Evolutionary conservation across 2,329 filamentous ascomycete genomes (phyloP).

Genomic region (Canariomyces notabilis): DNA sequence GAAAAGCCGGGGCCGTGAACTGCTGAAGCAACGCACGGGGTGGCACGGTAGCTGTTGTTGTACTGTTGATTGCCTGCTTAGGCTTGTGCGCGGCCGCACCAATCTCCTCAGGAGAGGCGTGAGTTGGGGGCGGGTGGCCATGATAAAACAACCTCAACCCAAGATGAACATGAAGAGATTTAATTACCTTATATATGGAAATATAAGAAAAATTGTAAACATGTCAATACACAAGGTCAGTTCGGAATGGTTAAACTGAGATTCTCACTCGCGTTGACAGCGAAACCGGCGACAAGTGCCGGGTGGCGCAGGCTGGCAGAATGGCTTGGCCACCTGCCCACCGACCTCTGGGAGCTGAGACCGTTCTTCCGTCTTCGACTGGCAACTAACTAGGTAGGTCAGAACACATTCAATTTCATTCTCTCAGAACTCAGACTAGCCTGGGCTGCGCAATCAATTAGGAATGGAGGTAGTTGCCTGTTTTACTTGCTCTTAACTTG

Average conservation of each 20-base stretch:
- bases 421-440: too few species aligned
- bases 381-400: too few species aligned
- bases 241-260: not conserved
- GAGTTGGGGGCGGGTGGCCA: slow-evolving; percentile 22
- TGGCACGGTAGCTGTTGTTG: slow-evolving; percentile 13
- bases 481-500: too few species aligned
- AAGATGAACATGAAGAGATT: too few species aligned
- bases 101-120: slow-evolving; percentile 19
- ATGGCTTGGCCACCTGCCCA: slow-evolving; percentile 1
- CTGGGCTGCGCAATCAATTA: too few species aligned
- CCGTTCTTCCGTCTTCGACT: too few species aligned
- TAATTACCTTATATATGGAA: not conserved
- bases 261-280: not conserved
- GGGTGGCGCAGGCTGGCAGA: not conserved
- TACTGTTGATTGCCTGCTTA: slow-evolving; percentile 15
- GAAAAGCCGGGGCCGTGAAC: slow-evolving; percentile 12
- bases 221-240: not conserved
- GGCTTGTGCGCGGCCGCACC: slow-evolving; percentile 8
- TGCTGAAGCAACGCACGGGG: slow-evolving; percentile 21
- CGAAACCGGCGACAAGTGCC: slow-evolving; percentile 14
- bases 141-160: too few species aligned
- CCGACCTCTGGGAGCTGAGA: not conserved
- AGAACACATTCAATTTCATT: too few species aligned
- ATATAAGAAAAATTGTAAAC: too few species aligned
- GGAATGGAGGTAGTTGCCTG: too few species aligned